Base-by-base conservation (phyloP, 495 filamentous ascomycete genomes). In the Podospora anserina region DNA sequence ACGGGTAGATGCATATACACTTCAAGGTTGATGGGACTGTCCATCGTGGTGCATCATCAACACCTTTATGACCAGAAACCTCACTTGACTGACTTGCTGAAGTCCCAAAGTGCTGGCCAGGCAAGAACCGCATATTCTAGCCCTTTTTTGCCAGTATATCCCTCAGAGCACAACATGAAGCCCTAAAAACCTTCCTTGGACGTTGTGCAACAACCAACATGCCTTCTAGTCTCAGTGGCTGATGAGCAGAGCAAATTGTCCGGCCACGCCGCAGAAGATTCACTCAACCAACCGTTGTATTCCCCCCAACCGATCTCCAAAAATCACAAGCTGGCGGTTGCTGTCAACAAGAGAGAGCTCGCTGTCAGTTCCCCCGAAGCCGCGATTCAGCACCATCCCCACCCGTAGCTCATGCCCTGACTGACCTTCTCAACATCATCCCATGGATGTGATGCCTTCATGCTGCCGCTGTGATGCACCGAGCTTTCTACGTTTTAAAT, bases 131-230 rank as follows among this genome's bases (percentile, higher is more conserved):
- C 23, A 20, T 4, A 20, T 15, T 9, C n/a, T 58, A 9, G 23
- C 6, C n/a, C 15, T 58, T 58, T 58, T 58, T 58, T 58, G 39
- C 39, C 5, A 49, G 39, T 58, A 20, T 58, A 61, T 61, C 59
- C 59, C 59, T 61, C 59, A 61, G 59, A 0, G 16, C 59, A 61
- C 59, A 61, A 32, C 59, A 61, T 61, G 26, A 61, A 61, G 59
- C 20, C 59, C 6, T 11, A 11, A 49, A 49, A 49, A 18, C 6
- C 4, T n/a, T 23, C 55, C 23, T 20, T 58, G 5, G 3, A 32
- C 7, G 30, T 32, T 7, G 30, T 32, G 30, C 30, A 32, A 32
- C 30, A 4, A 32, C 30, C 30, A 4, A 32, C 30, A 6, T 32
- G 30, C 30, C 30, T 32, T 32, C 30, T 32, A 4, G 7, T 32